Base-by-base conservation (phyloP, 1,139 yeast genomes). In the Sugiyamaella neomexicana region DNA sequence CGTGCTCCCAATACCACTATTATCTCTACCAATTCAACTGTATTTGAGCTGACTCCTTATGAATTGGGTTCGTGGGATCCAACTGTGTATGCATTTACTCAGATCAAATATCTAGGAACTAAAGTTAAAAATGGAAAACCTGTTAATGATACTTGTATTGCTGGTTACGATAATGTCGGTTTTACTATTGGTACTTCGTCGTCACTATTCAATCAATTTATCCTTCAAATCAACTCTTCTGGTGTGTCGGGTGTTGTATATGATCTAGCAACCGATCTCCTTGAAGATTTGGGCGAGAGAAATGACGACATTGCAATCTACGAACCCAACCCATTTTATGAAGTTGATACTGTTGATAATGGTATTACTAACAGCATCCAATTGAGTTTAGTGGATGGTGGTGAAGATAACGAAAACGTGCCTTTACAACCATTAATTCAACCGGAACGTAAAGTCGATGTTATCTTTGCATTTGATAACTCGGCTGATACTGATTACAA, bases 61-160 rank as follows among this genome's bases (percentile, higher is more conserved):
- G 97, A 91, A 74, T 68, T 75, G 81, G 79, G 97, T 6, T 84
- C 95, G 29, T 90, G 96, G 96, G 97, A 90, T 68, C 89, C 93
- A 38, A 78, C 88, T 0, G 71, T 89, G 51, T 79, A 81, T 60
- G 78, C 86, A n/a, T 89, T 89, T 72, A 77, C 86, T 23, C 84
- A 86, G 60, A 72, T 83, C 37, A 80, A 83, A 69, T 89, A 87
- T 68, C 69, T 89, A 59, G 97, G 97, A 40, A 80, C 96, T 0
- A 72, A 79, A 23, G 80, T 83, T 39, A 67, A 75, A 29, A 76
- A 82, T 62, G 96, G 96, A 55, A 54, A 41, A 36, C 70, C 70
- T 12, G 55, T 59, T 27, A 41, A 66, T 67, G 55, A 61, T 6
- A 55, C 59, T 2, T 87, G 95, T 72, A 71, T 81, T 55, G 78